These are phyloP conservation scores for Entomortierella beljakovae DNA, from an alignment of 192 early-diverging fungal species.

Conservation along the genomic window DNA sequence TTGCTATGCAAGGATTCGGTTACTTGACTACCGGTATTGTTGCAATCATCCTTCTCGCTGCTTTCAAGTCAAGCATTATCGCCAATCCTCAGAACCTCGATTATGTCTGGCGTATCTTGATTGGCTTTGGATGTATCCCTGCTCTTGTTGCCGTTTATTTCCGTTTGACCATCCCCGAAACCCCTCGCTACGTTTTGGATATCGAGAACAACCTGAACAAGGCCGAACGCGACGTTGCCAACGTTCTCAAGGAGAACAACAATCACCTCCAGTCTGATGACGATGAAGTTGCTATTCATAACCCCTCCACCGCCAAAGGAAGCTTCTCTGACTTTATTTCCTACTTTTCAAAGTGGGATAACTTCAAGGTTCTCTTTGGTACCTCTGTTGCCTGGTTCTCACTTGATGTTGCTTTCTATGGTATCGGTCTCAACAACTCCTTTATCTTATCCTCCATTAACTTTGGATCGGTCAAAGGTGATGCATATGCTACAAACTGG, in stretches of 20 bases:
- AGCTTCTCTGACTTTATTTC: slow-evolving; percentile 66
- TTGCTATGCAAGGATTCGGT: slow-evolving; percentile 95
- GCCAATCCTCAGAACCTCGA: slow-evolving; percentile 74
- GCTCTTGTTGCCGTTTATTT: slow-evolving; percentile 89
- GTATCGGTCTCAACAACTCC: slow-evolving; percentile 84
- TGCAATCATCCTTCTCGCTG: slow-evolving; percentile 76
- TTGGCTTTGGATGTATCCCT: slow-evolving; percentile 89
- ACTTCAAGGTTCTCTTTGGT: slow-evolving; percentile 84
- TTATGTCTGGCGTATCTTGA: slow-evolving; percentile 92
- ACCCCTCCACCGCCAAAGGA: slow-evolving; percentile 43
- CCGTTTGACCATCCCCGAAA: slow-evolving; percentile 93
- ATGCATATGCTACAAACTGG: slow-evolving; percentile 43
- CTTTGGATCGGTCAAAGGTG: slow-evolving; percentile 59
- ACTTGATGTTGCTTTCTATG: slow-evolving; percentile 85
- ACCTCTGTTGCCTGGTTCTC: slow-evolving; percentile 82
- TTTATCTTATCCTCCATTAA: slow-evolving; percentile 80
- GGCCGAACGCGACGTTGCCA: slow-evolving; percentile 61
- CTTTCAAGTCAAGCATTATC: slow-evolving; percentile 76
- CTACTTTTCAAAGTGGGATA: slow-evolving; percentile 84
- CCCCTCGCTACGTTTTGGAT: slow-evolving; percentile 86
- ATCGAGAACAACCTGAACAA: slow-evolving; percentile 79
- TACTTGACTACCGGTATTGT: slow-evolving; percentile 85
- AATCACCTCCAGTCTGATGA: slow-evolving; percentile 56
- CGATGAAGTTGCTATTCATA: slow-evolving; percentile 18
- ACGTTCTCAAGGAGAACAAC: slow-evolving; percentile 56